A percentile compares a stretch with the other conserved stretches of the same genome.
phyloP scores from a whole-genome alignment of 2,329 filamentous ascomycete species.

The Fusarium austroafricanum region DNA sequence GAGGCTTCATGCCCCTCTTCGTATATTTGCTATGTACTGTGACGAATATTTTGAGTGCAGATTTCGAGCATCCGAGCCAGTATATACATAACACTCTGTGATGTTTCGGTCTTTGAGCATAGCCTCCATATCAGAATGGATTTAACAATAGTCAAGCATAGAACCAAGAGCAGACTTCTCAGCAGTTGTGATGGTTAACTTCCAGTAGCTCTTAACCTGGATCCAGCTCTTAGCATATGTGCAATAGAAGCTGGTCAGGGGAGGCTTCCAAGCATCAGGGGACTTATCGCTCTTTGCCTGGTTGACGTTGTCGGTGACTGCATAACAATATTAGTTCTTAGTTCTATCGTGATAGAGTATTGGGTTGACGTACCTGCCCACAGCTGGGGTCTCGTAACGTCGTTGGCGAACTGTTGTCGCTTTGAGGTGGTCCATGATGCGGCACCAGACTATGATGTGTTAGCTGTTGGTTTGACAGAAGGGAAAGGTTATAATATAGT shows the following conservation, averaged over 20 bases:
- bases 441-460: constrained; percentile 70
- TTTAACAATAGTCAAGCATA: constrained; percentile 51
- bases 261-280: constrained; percentile 82
- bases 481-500: neutral
- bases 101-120: neutral
- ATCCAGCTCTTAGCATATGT: constrained; percentile 83
- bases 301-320: constrained; percentile 81
- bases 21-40: neutral
- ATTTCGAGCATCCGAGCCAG: neutral
- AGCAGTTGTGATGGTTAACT: constrained; percentile 73
- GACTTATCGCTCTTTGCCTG: constrained; percentile 77
- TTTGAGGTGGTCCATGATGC: constrained; percentile 75
- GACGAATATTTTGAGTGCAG: neutral
- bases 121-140: no score
- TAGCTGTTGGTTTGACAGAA: neutral
- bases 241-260: constrained; percentile 77
- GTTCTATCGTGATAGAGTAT: neutral
- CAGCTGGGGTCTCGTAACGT: constrained; percentile 79
- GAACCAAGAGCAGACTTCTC: constrained; percentile 76
- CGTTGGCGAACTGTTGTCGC: constrained; percentile 80
- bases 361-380: constrained; percentile 61
- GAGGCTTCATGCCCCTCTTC: neutral
- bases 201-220: constrained; percentile 79
- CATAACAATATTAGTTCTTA: neutral
- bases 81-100: neutral